Evolutionary conservation across 2,329 filamentous ascomycete genomes (phyloP), one percentile per base, ranked within the genome.

Genomic region (Ophiosphaerella korrae): DNA sequence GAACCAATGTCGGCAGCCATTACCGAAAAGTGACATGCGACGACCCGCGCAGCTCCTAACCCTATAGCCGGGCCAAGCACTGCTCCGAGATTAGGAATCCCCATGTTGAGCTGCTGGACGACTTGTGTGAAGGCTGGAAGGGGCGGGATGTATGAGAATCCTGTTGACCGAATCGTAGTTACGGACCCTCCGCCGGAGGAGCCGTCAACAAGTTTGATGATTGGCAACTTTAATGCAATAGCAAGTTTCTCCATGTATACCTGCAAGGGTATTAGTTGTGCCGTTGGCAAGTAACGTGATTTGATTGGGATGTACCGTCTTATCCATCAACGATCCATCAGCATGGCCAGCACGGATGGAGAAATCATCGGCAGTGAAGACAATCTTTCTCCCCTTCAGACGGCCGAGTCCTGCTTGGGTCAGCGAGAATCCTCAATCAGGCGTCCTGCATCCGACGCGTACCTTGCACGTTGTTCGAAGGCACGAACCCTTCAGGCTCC

Each of bases 321-420:
- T 85, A 38, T 78, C 81, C 64, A 81, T 75, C 31, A 83, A 74
- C 12, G 83, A 77, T 0, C 85, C 85, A 69, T 87, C 85, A 0
- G 84, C 84, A 74, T 88, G 85, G 1, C 85, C 85, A 24, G 84
- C 83, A 5, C 85, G 75, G 24, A 87, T 80, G 1, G 79, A 82
- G 57, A 86, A 87, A 63, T 88, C 85, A 62, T 88, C 84, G 0
- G 84, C 84, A 0, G 85, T 87, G 42, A 87, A 80, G 0, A 86
- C 72, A 3, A 87, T 75, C 46, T 79, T 78, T 34, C 84, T 72
- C 0, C 81, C 82, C 16, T 76, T 68, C 23, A 87, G 62, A 40
- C 72, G 75, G 2, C 84, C 83, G 47, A 82, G 79, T 0, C 82
- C 67, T 64, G 24, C 3, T 2, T 2, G 13, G 5, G 43, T 63